Evolutionary conservation across 495 filamentous ascomycete species (phyloP), one percentile per base, ranked within the genome.

Genomic region (Diplogelasinospora grovesii): DNA sequence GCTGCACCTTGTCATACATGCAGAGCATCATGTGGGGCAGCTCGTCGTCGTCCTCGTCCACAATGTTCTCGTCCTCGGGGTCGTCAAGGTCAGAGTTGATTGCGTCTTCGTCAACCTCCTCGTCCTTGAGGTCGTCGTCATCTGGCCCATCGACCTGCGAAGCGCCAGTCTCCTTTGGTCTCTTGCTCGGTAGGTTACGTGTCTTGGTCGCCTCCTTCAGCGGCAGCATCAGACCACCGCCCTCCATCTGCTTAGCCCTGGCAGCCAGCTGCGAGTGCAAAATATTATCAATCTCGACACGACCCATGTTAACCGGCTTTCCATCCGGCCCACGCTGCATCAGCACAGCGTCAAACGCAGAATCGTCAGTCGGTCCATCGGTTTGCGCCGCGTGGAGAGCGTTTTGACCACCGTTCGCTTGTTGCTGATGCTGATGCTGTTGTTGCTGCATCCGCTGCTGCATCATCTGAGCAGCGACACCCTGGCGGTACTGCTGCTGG

Each of bases 41-140:
- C 4, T 73, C 73, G 39, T 95, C 89, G 27, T 96, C 89, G 18
- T 75, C 81, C 16, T 89, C 83, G 10, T 85, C 82, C 8, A 86
- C 80, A 32, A 82, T 80, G 8, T 79, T 65, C 10, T 83, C 78
- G 35, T 98, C 92, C 41, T 95, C 88, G 0, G 92, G 81, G 53
- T 99, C 92, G 56, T 98, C 92, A 2, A 99, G 79, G 54, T 97
- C 92, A 0, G 93, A 97, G 59, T 99, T 99, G 67, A 99, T 99
- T 0, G 92, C 92, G 62, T 98, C 89, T 49, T 93, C 88, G 48
- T 96, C 90, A 2, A 49, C n/a, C 22, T 73, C 68, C 21, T 80
- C 77, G 20, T 82, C 80, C 21, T 85, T 76, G 42, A 77, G 78
- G 35, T 75, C 49, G 9, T 62, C 62, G 24, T 86, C 82, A 44